Base-by-base conservation (phyloP, 202 grass and related monocot genomes). In the Bolboschoenoplectus hybrid region DNA sequence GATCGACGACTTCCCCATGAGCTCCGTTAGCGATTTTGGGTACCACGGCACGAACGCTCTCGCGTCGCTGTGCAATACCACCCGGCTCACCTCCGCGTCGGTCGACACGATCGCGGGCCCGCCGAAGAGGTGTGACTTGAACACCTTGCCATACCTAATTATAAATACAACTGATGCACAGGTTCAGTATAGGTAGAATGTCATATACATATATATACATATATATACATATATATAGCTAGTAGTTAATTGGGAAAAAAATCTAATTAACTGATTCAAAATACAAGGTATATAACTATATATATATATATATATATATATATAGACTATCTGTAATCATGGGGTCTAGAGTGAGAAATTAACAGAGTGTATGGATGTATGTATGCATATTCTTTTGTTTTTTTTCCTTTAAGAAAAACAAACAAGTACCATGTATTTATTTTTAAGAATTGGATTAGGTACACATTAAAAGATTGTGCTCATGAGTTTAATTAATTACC, bases 1-100 rank as follows among this genome's bases (percentile, higher is more conserved):
- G 84, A 99, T 99, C 86, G 97, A 99, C 13, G 97, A 99, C 85
- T 99, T 90, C 26, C 97, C 97, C 97, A 99, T 96, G 16, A 99
- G 90, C 82, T 96, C 93, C 12, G 89, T 98, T 40, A 98, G 87
- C 19, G 93, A 98, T 5, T 91, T 93, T 39, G 97, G 97, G 86
- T 98, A 98, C 93, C 90, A 98, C 43, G 97, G 93, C 82, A 98
- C 97, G 74, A 98, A 96, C 2, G 88, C 53, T 38, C 82, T 86
- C 20, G 91, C 92, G 86, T 92, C 97, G 88, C 93, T 92, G 89
- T 98, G 97, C 74, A 98, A 68, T 47, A 96, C 92, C 49, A 36
- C 44, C 39, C 92, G 78, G 88, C 85, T 98, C 56, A 98, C 97
- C 87, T 98, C 97, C 9, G 93, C 93, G 82, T 96, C 93, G 35